Percentiles rank a stretch among this genome's conserved stretches.
Evolutionary conservation across 164 flowering plant species (phyloP).

Genomic region (Hamamelis virginiana): DNA sequence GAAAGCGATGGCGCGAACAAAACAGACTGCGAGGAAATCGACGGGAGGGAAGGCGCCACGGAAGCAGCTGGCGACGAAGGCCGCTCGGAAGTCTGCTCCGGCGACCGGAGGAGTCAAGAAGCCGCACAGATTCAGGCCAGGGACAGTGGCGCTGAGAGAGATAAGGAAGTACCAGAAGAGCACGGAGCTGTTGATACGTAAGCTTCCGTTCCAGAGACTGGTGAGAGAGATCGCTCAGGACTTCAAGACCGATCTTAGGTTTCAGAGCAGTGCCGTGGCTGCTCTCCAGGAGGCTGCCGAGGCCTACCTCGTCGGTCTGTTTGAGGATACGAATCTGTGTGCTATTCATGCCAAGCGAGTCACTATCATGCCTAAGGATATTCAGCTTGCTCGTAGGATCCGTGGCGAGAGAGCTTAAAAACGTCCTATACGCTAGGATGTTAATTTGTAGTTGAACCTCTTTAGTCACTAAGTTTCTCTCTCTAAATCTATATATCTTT

Average conservation of each 20-base stretch:
- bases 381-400: conserved; percentile 16
- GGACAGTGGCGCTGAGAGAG: conserved; percentile 12
- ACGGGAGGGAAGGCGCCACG: conserved; percentile 29
- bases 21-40: conserved; percentile 18
- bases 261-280: conserved; percentile 27
- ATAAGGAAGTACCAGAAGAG: conserved; percentile 30
- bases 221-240: conserved; percentile 34
- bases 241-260: conserved; percentile 25
- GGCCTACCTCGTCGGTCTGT: conserved; percentile 3
- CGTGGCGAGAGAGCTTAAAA: conserved; percentile 10
- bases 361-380: conserved; percentile 17
- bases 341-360: conserved; percentile 16
- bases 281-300: conserved; percentile 29
- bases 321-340: conserved; percentile 16
- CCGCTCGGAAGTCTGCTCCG: conserved; percentile 24
- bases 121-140: conserved; percentile 8
- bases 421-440: no score
- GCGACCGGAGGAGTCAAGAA: conserved; percentile 30
- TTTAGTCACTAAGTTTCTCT: no score
- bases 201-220: conserved; percentile 26
- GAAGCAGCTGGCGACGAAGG: conserved; percentile 22
- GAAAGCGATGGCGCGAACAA: conserved; percentile 17
- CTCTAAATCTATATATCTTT: neutral
- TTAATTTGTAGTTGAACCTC: no score
- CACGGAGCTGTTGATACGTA: conserved; percentile 18